Evolutionary conservation across 225 moss, liverwort and hornwort genomes (phyloP).

Genomic region (Climacium dendroides): DNA sequence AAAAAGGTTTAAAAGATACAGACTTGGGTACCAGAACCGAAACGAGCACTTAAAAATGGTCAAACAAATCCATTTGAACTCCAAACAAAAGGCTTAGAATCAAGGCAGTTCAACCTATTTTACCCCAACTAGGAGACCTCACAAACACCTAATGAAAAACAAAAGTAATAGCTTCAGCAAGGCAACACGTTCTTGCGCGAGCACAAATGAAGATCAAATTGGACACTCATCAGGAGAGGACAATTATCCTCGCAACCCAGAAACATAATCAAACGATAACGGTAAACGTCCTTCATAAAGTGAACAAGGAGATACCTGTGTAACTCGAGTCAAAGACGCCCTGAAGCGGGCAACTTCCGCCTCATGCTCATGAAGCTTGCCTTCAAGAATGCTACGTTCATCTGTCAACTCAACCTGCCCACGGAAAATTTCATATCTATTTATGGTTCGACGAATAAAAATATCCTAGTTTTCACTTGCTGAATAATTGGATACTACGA

Average conservation of each 20-base stretch:
- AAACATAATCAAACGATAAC: not conserved
- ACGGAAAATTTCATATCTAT: not conserved
- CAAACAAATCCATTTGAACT: not conserved
- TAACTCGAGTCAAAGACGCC: constrained; percentile 53
- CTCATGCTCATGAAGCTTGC: constrained; percentile 72
- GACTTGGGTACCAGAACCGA: not conserved
- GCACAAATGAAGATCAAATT: not conserved
- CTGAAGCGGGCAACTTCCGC: constrained; percentile 62
- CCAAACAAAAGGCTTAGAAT: not conserved
- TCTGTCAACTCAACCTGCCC: constrained; percentile 77
- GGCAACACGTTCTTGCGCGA: not conserved
- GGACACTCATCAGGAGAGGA: not conserved
- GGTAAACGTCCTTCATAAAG: not conserved
- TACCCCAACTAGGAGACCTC: not conserved
- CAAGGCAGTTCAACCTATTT: not conserved
- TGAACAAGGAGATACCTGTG: constrained; percentile 39
- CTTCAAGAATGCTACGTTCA: constrained; percentile 75
- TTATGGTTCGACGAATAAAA: not conserved
- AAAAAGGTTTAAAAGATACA: not conserved
- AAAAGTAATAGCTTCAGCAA: not conserved
- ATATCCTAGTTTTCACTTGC: not conserved
- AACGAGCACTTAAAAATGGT: not conserved
- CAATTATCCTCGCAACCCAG: not conserved
- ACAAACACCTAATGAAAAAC: not conserved
- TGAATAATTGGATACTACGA: not conserved